Conservation (phyloP, 768 basidiomycete genomes). For the Hygrocybe punicea region DNA sequence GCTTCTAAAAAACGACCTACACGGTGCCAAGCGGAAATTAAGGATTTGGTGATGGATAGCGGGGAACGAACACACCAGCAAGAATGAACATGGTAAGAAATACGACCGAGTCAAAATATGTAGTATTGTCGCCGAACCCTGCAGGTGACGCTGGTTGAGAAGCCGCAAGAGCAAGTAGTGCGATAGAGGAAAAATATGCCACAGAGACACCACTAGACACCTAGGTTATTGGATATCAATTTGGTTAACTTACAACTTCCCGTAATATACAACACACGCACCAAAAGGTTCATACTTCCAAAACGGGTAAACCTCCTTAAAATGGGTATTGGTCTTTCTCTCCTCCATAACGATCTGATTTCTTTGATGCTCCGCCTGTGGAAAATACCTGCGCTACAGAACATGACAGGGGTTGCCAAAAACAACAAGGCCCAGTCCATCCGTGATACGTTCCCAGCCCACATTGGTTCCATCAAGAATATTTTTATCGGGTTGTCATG, state of each 20-base stretch:
- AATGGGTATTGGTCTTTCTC: conserved; percentile 50
- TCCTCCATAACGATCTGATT: conserved; percentile 54
- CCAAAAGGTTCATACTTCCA: conserved; percentile 85
- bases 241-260: neutral
- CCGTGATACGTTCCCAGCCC: conserved; percentile 61
- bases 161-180: conserved; percentile 59
- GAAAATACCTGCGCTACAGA: conserved; percentile 59
- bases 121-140: conserved; percentile 50
- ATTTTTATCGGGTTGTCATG: conserved; percentile 41
- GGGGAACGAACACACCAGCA: conserved; percentile 40
- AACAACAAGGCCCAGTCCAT: conserved; percentile 63
- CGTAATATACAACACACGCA: conserved; percentile 10
- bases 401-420: conserved; percentile 66
- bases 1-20: conserved; percentile 60
- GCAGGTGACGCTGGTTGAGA: conserved; percentile 35
- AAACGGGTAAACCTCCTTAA: conserved; percentile 61
- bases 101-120: conserved; percentile 80
- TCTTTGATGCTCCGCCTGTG: conserved; percentile 56
- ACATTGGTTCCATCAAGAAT: conserved; percentile 57
- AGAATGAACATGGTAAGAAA: conserved; percentile 81
- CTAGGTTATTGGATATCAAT: conserved; percentile 5
- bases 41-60: neutral
- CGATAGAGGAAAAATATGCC: conserved; percentile 75
- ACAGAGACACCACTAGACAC: conserved; percentile 68
- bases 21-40: neutral